Percentiles rank a stretch among this genome's conserved stretches.
phyloP scores from a whole-genome alignment of 768 basidiomycete species.

The Auricularia cornea region DNA sequence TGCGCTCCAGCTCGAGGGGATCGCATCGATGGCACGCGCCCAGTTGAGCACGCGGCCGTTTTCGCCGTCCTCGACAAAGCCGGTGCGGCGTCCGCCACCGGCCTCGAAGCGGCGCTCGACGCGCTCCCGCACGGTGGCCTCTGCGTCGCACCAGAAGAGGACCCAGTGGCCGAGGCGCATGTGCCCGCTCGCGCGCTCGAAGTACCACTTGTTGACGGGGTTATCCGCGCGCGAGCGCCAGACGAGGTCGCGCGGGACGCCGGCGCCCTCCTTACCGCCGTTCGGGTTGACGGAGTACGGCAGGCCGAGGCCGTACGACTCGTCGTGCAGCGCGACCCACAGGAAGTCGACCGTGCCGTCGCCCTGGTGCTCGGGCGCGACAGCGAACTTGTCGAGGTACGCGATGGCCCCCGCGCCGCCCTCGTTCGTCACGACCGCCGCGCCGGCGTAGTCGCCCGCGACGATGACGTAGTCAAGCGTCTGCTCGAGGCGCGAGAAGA shows the following conservation, averaged over 20 bases:
- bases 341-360: conserved; percentile 99
- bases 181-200: conserved; percentile 90
- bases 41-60: conserved; percentile 59
- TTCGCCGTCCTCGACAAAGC: conserved; percentile 73
- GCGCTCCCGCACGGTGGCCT: conserved; percentile 58
- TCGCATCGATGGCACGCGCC: conserved; percentile 56
- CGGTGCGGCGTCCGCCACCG: conserved; percentile 52
- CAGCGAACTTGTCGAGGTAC: conserved; percentile 98
- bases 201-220: conserved; percentile 99
- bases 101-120: conserved; percentile 31
- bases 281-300: conserved; percentile 93
- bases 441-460: conserved; percentile 92
- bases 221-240: conserved; percentile 93
- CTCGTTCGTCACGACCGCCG: conserved; percentile 81
- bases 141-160: conserved; percentile 97
- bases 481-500: conserved; percentile 68
- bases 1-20: conserved; percentile 74
- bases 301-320: conserved; percentile 93
- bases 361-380: conserved; percentile 89
- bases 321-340: conserved; percentile 97
- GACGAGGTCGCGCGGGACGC: conserved; percentile 88
- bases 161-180: conserved; percentile 80
- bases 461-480: conserved; percentile 87
- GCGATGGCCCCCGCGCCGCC: conserved; percentile 44
- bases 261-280: conserved; percentile 82